Conservation (phyloP, 2,329 filamentous ascomycete genomes). For the Fusarium tjaetaba region DNA sequence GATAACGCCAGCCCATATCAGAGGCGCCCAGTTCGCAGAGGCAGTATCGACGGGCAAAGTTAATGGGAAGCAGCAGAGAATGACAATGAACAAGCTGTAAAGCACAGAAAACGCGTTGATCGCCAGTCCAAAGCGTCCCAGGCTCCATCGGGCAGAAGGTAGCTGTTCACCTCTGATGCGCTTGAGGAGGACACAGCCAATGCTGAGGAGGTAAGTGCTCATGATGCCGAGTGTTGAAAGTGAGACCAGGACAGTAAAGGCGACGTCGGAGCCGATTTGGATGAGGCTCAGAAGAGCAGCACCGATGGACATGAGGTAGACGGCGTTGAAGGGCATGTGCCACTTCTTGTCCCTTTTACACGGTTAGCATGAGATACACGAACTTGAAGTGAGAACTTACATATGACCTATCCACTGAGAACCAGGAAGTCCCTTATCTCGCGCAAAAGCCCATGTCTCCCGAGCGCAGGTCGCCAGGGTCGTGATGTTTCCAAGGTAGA, state of each 20-base stretch:
- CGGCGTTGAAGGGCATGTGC: slow-evolving; percentile 26
- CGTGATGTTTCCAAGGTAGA: slow-evolving; percentile 20
- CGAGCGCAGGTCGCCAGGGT: slow-evolving; percentile 26
- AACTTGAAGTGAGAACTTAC: neutral
- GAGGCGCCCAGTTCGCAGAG: slow-evolving; percentile 22
- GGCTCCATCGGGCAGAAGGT: slow-evolving; percentile 17
- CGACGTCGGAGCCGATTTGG: slow-evolving; percentile 21
- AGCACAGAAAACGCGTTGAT: slow-evolving; percentile 23
- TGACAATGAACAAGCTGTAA: slow-evolving; percentile 26
- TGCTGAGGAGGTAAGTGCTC: slow-evolving; percentile 24
- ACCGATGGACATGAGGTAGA: slow-evolving; percentile 25
- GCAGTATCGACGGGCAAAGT: slow-evolving; percentile 8
- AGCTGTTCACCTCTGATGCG: slow-evolving; percentile 18
- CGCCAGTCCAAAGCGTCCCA: slow-evolving; percentile 3
- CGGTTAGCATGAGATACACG: accelerated
- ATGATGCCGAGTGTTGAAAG: slow-evolving; percentile 25
- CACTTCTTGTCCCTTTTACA: slow-evolving; percentile 12
- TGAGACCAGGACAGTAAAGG: slow-evolving; percentile 13
- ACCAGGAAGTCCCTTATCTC: slow-evolving; percentile 21
- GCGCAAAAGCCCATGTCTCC: slow-evolving; percentile 18
- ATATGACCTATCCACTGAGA: slow-evolving; percentile 23
- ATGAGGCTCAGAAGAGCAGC: slow-evolving; percentile 19
- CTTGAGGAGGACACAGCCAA: slow-evolving; percentile 24
- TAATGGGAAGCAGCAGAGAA: slow-evolving; percentile 25
- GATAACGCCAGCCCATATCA: slow-evolving; percentile 25